Evolutionary conservation across 768 basidiomycete genomes (phyloP), one percentile per base, ranked within the genome.

Genomic region (Tremella mesenterica): DNA sequence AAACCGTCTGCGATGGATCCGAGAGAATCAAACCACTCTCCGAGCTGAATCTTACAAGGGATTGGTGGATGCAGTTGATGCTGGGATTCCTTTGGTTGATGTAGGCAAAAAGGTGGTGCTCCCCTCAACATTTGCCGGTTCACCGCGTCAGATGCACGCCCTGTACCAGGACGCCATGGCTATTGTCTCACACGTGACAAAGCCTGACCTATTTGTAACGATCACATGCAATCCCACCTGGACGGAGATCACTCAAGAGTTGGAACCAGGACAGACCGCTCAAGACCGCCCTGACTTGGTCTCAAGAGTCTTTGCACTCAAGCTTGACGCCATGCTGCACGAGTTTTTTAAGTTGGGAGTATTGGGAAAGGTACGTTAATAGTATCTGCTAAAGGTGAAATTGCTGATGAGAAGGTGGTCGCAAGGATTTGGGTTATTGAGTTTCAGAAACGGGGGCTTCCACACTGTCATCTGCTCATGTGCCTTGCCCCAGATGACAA

Each of bases 401-500:
- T n/a, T n/a, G n/a, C n/a, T n/a, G n/a, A n/a, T 79, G 69, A 80
- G 79, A 0, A 9, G 51, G 0, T 52, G 67, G 7, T 75, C 74
- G 81, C 77, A 3, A 65, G 74, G 52, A 76, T 81, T 0, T 79
- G 80, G 51, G 77, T 75, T 10, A 80, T 81, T 47, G 79, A 83
- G 55, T 82, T 80, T 58, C 81, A 82, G 60, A 82, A 82, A 53
- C 61, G 77, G 0, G 79, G 79, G 0, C 75, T 83, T 0, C 80
- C 80, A 23, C 80, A 82, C 55, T 76, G 77, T 58, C 81, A 83
- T 61, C 54, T 77, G 7, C 57, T 82, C 1, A 65, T 82, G 33
- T 77, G 78, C 52, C 60, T 81, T 4, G 3, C 16, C 26, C 4
- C 18, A 16, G 20, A 21, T 16, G 4, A 28, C n/a, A 8, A 5